These are phyloP conservation scores for Sphaerulina musiva DNA, from an alignment of 2,329 filamentous ascomycete species.

Conservation along the genomic window DNA sequence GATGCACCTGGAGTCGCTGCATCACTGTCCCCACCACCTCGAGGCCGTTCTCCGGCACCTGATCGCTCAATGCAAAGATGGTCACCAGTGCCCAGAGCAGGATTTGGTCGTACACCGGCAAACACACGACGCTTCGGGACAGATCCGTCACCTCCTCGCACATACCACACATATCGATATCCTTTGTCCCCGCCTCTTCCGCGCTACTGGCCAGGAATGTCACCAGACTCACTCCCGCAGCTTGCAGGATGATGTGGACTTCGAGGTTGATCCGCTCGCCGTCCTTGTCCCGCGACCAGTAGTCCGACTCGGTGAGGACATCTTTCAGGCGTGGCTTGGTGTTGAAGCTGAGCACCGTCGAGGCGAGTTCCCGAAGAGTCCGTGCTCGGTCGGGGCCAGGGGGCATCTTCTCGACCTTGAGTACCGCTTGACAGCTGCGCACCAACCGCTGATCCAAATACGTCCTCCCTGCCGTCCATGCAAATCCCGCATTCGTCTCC, in stretches of 20 bases:
- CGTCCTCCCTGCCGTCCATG: conserved; percentile 1
- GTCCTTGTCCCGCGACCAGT: conserved; percentile 6
- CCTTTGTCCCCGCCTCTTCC: conserved; percentile 5
- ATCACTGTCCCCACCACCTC: conserved; percentile 1
- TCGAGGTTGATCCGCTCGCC: conserved; percentile 14
- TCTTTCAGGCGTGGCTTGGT: conserved; percentile 3
- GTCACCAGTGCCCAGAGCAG: conserved; percentile 16
- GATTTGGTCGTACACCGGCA: conserved; percentile 11
- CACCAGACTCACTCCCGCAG: conserved; percentile 12
- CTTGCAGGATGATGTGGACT: conserved; percentile 17
- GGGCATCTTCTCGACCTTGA: conserved; percentile 5
- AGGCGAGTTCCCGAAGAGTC: conserved; percentile 5
- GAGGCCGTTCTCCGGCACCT: conserved; percentile 6
- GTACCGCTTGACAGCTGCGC: conserved; percentile 5
- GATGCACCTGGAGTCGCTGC: conserved; percentile 6
- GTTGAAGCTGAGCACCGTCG: conserved; percentile 9
- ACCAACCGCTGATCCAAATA: conserved; percentile 11
- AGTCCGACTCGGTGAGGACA: conserved; percentile 1
- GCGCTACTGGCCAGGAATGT: conserved; percentile 7
- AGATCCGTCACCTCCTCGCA: conserved; percentile 12
- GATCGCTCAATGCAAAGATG: conserved; percentile 10
- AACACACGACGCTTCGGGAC: conserved; percentile 9
- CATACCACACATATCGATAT: conserved; percentile 14
- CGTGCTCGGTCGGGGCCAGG: neutral
- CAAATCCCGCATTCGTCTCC: conserved; percentile 9